Evolutionary conservation across 805 yeast species (phyloP).

Genomic region (Metschnikowia cerradonensis): DNA sequence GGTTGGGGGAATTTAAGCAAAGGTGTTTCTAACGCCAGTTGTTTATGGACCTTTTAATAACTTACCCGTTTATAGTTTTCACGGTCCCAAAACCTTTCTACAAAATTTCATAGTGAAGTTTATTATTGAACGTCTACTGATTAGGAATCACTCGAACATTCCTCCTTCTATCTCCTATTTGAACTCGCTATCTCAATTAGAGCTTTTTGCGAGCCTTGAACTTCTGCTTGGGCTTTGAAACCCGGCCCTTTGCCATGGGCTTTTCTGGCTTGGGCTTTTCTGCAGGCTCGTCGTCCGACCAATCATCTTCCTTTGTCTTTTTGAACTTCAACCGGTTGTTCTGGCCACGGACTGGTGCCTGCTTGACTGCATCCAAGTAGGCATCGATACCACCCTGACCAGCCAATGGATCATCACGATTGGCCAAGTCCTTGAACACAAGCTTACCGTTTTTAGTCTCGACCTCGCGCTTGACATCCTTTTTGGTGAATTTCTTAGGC

Average conservation of each 20-base stretch:
- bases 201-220: slow-evolving; percentile 60
- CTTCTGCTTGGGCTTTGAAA: slow-evolving; percentile 42
- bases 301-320: slow-evolving; percentile 51
- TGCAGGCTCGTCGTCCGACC: slow-evolving; percentile 44
- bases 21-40: too few species aligned
- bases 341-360: slow-evolving; percentile 93
- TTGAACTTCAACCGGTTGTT: slow-evolving; percentile 85
- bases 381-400: slow-evolving; percentile 72
- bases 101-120: too few species aligned
- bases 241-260: slow-evolving; percentile 17
- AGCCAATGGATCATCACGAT: slow-evolving; percentile 40
- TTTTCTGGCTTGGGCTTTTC: neutral
- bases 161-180: too few species aligned
- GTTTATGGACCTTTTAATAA: too few species aligned
- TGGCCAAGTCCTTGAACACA: slow-evolving; percentile 50
- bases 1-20: too few species aligned
- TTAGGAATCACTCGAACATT: too few species aligned
- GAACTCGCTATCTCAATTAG: slow-evolving; percentile 14
- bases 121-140: too few species aligned
- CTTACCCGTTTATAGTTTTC: too few species aligned
- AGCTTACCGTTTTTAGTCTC: slow-evolving; percentile 61
- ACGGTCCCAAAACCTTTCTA: too few species aligned
- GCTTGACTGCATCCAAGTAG: slow-evolving; percentile 87
- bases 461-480: slow-evolving; percentile 32
- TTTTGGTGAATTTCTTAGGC: slow-evolving; percentile 58